phyloP scores from a whole-genome alignment of 2,329 filamentous ascomycete species.

The Venturia effusa region DNA sequence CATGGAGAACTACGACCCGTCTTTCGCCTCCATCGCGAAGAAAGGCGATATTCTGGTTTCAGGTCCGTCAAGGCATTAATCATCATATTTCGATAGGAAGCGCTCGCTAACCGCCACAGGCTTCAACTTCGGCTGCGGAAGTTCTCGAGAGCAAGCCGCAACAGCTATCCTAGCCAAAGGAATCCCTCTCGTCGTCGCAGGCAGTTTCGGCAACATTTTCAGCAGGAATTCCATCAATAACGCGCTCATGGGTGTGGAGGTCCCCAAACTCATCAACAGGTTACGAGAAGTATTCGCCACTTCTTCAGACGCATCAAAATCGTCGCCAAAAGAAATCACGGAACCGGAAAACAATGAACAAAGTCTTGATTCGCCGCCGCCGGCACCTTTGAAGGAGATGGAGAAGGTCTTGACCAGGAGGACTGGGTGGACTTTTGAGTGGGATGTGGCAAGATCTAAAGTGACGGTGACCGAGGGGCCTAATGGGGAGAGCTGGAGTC shows the following conservation, averaged over 20 bases:
- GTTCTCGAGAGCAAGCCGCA: conserved; percentile 74
- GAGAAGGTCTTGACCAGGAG: conserved; percentile 54
- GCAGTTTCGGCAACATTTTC: conserved; percentile 80
- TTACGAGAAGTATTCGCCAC: conserved; percentile 50
- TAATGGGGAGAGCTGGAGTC: conserved; percentile 57
- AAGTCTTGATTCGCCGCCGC: conserved; percentile 38
- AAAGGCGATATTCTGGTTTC: conserved; percentile 71
- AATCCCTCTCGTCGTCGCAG: conserved; percentile 69
- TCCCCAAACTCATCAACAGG: conserved; percentile 54
- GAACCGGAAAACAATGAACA: conserved; percentile 43
- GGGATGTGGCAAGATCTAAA: conserved; percentile 65
- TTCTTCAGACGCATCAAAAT: not conserved
- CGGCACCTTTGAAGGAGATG: conserved; percentile 26
- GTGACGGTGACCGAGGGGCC: conserved; percentile 59
- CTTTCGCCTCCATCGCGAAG: conserved; percentile 54
- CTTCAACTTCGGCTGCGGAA: conserved; percentile 82
- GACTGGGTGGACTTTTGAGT: conserved; percentile 73
- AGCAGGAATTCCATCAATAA: conserved; percentile 68
- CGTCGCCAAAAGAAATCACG: not conserved
- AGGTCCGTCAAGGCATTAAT: conserved; percentile 30
- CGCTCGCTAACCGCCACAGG: not conserved
- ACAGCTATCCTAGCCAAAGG: conserved; percentile 74
- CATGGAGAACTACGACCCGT: conserved; percentile 86
- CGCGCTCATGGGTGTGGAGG: conserved; percentile 60
- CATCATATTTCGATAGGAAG: not conserved